Conservation (phyloP, 1,284 basidiomycete species). For the Ustilago sp. region DNA sequence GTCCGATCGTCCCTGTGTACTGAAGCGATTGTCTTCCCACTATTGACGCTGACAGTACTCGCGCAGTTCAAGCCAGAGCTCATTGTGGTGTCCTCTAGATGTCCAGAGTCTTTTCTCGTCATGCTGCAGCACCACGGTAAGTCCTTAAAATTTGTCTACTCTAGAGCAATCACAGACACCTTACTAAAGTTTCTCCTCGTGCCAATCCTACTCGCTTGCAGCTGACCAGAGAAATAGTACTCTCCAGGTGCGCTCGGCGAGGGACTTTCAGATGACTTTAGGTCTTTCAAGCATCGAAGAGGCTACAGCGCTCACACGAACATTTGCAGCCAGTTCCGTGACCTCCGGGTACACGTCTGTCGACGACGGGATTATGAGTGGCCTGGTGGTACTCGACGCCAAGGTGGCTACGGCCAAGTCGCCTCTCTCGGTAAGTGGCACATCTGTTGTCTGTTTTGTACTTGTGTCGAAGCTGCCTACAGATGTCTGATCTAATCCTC, state of each 20-base stretch:
- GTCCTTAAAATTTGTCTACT: background rate
- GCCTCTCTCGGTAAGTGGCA: slow-evolving; percentile 31
- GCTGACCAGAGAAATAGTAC: slow-evolving; percentile 18
- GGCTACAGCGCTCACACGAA: slow-evolving; percentile 14
- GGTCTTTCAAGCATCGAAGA: slow-evolving; percentile 34
- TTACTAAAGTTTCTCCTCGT: background rate
- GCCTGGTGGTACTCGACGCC: slow-evolving; percentile 27
- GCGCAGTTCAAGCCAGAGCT: slow-evolving; percentile 35
- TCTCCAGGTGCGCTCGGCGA: slow-evolving; percentile 19
- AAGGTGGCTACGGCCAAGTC: slow-evolving; percentile 30
- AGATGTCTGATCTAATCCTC: background rate
- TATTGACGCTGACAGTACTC: slow-evolving; percentile 20
- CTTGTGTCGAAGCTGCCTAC: background rate
- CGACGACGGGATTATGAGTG: slow-evolving; percentile 15
- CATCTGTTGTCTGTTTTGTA: background rate
- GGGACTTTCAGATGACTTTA: slow-evolving; percentile 29
- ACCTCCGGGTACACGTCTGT: background rate
- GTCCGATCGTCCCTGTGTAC: background rate
- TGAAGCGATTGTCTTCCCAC: background rate
- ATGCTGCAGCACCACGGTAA: slow-evolving; percentile 27
- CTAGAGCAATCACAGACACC: too few species aligned
- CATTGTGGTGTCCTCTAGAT: slow-evolving; percentile 32
- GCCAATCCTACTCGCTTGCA: slow-evolving; percentile 2
- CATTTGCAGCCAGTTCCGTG: background rate
- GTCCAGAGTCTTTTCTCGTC: slow-evolving; percentile 21